These are phyloP conservation scores for Ceratobasidium sp. DNA, from an alignment of 1,284 basidiomycete species.

Conservation along the genomic window DNA sequence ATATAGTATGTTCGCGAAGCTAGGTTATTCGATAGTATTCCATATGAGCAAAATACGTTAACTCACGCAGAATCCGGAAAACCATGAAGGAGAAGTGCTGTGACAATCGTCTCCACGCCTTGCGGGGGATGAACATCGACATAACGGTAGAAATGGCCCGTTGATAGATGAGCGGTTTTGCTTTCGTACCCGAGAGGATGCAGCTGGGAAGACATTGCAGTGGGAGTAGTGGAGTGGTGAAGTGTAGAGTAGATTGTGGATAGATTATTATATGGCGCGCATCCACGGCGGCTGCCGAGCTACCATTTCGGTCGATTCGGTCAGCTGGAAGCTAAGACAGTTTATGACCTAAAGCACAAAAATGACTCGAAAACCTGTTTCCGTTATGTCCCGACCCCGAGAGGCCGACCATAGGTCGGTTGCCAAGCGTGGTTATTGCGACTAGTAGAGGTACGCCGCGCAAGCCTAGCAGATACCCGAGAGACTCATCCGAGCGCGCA, in stretches of 20 bases:
- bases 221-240: background rate
- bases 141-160: conserved; percentile 38
- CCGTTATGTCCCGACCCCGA: no score
- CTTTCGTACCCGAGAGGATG: conserved; percentile 43
- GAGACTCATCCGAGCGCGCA: no score
- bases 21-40: background rate
- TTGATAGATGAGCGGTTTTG: conserved; percentile 20
- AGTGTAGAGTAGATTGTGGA: background rate
- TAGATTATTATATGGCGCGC: no score
- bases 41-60: background rate
- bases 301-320: no score
- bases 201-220: conserved; percentile 4
- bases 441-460: no score
- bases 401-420: background rate
- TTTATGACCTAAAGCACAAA: no score
- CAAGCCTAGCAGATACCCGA: no score
- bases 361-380: no score
- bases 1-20: background rate
- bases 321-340: no score
- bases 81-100: conserved; percentile 33
- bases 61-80: conserved; percentile 44
- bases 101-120: conserved; percentile 25
- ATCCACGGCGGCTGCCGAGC: no score
- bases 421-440: background rate
- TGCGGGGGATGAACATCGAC: conserved; percentile 35